These are phyloP conservation scores for Ceratocystis lukuohia DNA, from an alignment of 2,329 filamentous ascomycete genomes.

Conservation along the genomic window DNA sequence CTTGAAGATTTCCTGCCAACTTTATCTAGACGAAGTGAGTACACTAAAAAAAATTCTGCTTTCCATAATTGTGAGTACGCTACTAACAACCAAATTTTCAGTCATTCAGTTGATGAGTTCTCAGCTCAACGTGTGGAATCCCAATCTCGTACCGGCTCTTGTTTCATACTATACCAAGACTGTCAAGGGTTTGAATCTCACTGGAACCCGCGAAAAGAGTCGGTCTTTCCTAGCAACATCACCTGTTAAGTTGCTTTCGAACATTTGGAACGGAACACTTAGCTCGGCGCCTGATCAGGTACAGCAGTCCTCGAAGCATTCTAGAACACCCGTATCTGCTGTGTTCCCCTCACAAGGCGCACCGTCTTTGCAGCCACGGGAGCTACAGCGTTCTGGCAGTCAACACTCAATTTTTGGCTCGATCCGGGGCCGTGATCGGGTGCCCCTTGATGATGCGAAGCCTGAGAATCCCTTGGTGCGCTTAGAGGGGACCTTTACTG, in stretches of 20 bases:
- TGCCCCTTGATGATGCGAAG: conserved; percentile 34
- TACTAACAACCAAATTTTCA: conserved; percentile 25
- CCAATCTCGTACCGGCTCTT: conserved; percentile 50
- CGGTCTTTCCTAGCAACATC: conserved; percentile 65
- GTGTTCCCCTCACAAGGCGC: conserved; percentile 25
- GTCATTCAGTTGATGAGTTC: conserved; percentile 59
- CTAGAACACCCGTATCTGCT: conserved; percentile 29
- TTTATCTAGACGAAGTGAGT: conserved; percentile 58
- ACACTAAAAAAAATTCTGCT: not conserved
- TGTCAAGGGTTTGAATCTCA: conserved; percentile 53
- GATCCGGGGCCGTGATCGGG: conserved; percentile 35
- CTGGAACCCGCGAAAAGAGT: conserved; percentile 49
- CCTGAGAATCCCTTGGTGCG: conserved; percentile 55
- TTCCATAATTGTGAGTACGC: not conserved
- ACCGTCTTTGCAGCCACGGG: conserved; percentile 30
- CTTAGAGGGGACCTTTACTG: conserved; percentile 72
- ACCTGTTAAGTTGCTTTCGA: conserved; percentile 81
- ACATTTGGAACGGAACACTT: conserved; percentile 48
- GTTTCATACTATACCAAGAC: conserved; percentile 68
- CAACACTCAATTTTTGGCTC: conserved; percentile 44
- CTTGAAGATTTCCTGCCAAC: conserved; percentile 60
- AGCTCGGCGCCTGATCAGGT: conserved; percentile 28
- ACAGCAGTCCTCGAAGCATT: conserved; percentile 28
- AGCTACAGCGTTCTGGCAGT: conserved; percentile 31
- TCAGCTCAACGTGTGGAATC: conserved; percentile 56